Evolutionary conservation across 2,329 filamentous ascomycete species (phyloP), one percentile per base, ranked within the genome.

Genomic region (Colletotrichum limetticola): DNA sequence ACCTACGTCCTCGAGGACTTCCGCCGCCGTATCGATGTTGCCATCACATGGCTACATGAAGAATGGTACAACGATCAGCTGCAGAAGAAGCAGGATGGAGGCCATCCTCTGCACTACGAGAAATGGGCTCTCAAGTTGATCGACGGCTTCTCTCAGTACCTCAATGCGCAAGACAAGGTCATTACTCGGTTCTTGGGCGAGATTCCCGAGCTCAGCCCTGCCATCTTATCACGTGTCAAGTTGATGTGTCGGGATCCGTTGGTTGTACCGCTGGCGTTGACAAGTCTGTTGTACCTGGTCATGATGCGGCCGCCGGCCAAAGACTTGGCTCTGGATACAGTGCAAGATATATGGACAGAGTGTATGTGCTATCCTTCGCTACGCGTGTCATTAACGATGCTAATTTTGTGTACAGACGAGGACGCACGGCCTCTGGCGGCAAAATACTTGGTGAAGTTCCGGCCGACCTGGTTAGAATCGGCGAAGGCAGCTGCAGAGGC

Each of bases 31-130:
- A 95, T 98, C 75, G 95, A 97, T 76, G 90, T 97, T 26, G 96
- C 95, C 1, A 95, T 98, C 64, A 92, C 93, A 8, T 99, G 97
- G 97, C 88, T 99, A 19, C 97, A 93, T 77, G 97, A 99, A 82
- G 97, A 99, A 83, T 99, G 97, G 96, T 98, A 98, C 82, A 97
- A 95, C 78, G 96, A 98, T 81, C 91, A 82, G 81, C 83, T 85
- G 75, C 84, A 81, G 74, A 84, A 79, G 70, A 85, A 82, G 66
- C 79, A 79, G n/a, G 82, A 81, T 42, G 80, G 81, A 12, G 85
- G 87, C 53, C 87, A 88, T 8, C 86, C 89, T 3, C 79, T 88
- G 42, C 90, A 97, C 81, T 98, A 98, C 82, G 91, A 95, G 72
- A 91, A 91, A 78, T 97, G 94, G 89, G 91, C 91, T 2, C 83